Evolutionary conservation across 768 basidiomycete genomes (phyloP).

Genomic region (Panaeolus papilionaceus): DNA sequence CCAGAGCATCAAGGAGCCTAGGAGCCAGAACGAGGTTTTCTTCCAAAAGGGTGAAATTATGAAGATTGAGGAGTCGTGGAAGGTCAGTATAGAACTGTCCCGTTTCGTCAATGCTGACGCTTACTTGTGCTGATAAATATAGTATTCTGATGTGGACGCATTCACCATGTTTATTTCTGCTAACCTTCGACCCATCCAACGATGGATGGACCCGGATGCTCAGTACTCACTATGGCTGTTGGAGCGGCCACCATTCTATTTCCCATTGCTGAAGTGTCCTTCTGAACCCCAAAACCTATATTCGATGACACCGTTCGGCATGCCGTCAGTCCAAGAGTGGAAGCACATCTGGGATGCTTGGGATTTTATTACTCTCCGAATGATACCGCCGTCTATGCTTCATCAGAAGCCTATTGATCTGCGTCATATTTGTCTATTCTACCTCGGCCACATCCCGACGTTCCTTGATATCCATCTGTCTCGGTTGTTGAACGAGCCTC

Average conservation of each 20-base stretch:
- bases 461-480: conserved; percentile 94
- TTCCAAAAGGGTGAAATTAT: conserved; percentile 80
- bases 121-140: background rate
- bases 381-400: conserved; percentile 89
- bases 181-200: conserved; percentile 83
- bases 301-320: conserved; percentile 57
- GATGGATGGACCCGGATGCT: conserved; percentile 78
- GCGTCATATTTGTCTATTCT: conserved; percentile 97
- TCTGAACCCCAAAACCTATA: conserved; percentile 26
- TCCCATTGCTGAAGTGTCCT: conserved; percentile 64
- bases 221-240: conserved; percentile 91
- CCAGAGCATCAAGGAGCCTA: conserved; percentile 63
- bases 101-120: background rate
- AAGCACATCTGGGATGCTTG: conserved; percentile 83
- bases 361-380: conserved; percentile 83
- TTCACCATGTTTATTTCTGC: conserved; percentile 72
- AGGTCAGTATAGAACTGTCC: conserved; percentile 55
- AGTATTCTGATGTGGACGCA: conserved; percentile 85
- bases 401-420: conserved; percentile 92
- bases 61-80: conserved; percentile 87
- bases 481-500: conserved; percentile 71
- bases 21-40: conserved; percentile 45
- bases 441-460: conserved; percentile 91
- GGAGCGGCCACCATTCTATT: conserved; percentile 83
- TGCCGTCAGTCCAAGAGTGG: conserved; percentile 85